Evolutionary conservation across 495 filamentous ascomycete species (phyloP), one percentile per base, ranked within the genome.

Genomic region (Aspergillus nanangensis): DNA sequence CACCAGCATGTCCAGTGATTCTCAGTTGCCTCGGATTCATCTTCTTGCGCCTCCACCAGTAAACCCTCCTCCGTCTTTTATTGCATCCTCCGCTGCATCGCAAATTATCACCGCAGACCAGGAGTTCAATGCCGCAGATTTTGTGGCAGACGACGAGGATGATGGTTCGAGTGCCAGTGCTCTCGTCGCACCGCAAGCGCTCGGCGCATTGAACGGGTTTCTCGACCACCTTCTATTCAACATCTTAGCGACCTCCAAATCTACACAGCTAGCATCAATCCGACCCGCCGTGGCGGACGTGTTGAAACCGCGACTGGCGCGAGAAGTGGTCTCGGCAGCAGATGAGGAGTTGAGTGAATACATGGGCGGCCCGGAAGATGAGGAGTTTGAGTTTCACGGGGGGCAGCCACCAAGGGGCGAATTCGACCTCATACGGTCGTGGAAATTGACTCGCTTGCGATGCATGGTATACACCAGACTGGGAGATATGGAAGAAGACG

Each of bases 381-480:
- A 89, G 33, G 82, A 88, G 38, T 53, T 74, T 5, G 76, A 81
- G 7, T 71, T 76, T 46, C 67, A 81, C 9, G 71, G 78, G 18
- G 74, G 66, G 3, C 67, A 75, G 4, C 71, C 75, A 18, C 70
- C 72, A 0, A 65, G 62, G 39, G 71, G 71, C 1, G 81, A 84
- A 45, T 96, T 91, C 79, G 89, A 97, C 59, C 69, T 95, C 11
- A 83, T 95, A 57, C 70, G 84, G 37, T 82, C 90, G 11, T 99
- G 91, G 90, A 95, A 90, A 64, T 77, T 91, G 41, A 91, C 89
- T 1, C 83, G 94, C 39, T 67, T 99, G 44, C 81, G 93, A 43
- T 93, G 91, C 58, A 97, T 99, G 94, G 92, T 97, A 14, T 97
- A 97, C 61, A 97, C 89, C 5, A 90, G 90, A 9, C 70, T 99